phyloP scores from a whole-genome alignment of 169 alveolate species.

The Miamiensis avidus region DNA sequence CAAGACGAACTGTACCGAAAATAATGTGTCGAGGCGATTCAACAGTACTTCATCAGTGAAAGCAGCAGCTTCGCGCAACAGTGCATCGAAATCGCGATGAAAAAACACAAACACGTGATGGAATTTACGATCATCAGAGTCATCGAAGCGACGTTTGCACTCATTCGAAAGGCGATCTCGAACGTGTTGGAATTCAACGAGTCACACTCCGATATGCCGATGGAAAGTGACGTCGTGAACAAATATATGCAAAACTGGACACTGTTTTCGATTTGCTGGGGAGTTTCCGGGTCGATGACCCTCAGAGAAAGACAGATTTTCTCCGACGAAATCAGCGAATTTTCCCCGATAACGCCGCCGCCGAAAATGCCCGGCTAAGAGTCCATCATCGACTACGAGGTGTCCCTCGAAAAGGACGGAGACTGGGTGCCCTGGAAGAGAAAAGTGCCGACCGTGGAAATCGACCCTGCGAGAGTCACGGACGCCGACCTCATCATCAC shows the following conservation, averaged over 20 bases:
- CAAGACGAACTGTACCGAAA: slow-evolving; percentile 59
- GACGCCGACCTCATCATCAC: slow-evolving; percentile 96
- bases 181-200: slow-evolving; percentile 83
- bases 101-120: slow-evolving; percentile 92
- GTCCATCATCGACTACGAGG: slow-evolving; percentile 90
- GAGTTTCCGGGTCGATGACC: slow-evolving; percentile 93
- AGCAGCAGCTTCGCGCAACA: slow-evolving; percentile 60
- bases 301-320: slow-evolving; percentile 85
- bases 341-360: slow-evolving; percentile 79
- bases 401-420: slow-evolving; percentile 89
- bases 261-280: slow-evolving; percentile 90
- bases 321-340: slow-evolving; percentile 76
- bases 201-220: slow-evolving; percentile 75
- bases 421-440: slow-evolving; percentile 94
- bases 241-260: slow-evolving; percentile 87
- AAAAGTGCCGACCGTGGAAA: slow-evolving; percentile 91
- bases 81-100: slow-evolving; percentile 75
- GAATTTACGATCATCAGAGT: slow-evolving; percentile 92
- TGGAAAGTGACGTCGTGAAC: slow-evolving; percentile 54
- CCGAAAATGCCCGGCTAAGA: slow-evolving; percentile 26
- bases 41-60: slow-evolving; percentile 75
- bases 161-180: slow-evolving; percentile 85
- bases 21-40: slow-evolving; percentile 79
- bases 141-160: slow-evolving; percentile 88
- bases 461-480: slow-evolving; percentile 87